phyloP scores from a whole-genome alignment of 1,284 basidiomycete genomes.

The Malassezia sympodialis region DNA sequence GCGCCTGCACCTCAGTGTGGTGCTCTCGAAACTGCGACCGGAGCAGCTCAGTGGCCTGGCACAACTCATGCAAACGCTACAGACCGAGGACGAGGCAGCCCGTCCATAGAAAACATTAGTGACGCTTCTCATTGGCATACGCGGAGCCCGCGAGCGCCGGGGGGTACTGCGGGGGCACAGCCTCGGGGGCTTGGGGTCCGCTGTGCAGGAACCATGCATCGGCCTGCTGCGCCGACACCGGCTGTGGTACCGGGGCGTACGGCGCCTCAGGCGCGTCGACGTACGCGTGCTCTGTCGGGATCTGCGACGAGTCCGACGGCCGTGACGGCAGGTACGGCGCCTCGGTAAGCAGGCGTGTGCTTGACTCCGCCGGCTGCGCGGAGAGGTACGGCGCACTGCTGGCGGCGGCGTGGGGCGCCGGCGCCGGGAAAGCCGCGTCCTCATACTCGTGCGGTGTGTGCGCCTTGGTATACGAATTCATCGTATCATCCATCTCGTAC shows the following conservation, averaged over 20 bases:
- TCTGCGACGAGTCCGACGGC: neutral
- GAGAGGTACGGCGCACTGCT: neutral
- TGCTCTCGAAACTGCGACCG: constrained; percentile 37
- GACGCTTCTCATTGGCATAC: constrained; percentile 5
- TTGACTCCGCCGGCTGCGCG: neutral
- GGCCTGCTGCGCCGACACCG: neutral
- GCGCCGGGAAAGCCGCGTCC: neutral
- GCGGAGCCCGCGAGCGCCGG: neutral
- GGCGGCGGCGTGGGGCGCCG: neutral
- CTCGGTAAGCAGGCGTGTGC: neutral
- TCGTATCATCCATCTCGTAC: neutral
- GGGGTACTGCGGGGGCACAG: neutral
- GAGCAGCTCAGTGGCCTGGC: constrained; percentile 39
- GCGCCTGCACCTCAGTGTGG: constrained; percentile 40
- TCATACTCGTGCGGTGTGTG: neutral
- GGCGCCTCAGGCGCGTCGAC: constrained; percentile 4
- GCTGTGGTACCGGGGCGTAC: neutral
- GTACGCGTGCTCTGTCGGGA: neutral
- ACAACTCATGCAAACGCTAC: constrained; percentile 38
- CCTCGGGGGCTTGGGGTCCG: neutral
- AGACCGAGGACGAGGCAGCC: constrained; percentile 22
- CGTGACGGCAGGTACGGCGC: neutral
- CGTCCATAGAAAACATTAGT: neutral
- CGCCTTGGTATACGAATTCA: neutral
- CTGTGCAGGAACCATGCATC: constrained; percentile 13